Base-by-base conservation (phyloP, 2,329 filamentous ascomycete species). In the Leptodontidium sp. region DNA sequence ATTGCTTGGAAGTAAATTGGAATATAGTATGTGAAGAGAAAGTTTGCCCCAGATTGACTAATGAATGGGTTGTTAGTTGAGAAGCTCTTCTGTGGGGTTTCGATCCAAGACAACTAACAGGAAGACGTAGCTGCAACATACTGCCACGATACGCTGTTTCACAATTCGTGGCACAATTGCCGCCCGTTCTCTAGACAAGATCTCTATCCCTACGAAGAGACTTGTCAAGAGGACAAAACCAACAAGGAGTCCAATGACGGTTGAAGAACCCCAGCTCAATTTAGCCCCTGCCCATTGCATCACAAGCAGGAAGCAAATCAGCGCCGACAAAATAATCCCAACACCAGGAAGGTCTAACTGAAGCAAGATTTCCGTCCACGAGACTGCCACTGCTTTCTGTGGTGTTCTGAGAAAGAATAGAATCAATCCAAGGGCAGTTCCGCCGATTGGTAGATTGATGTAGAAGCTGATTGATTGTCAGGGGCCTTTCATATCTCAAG, bases 321-420 rank as follows among this genome's bases (percentile, higher is more conserved):
- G 75, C 73, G 78, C 74, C 72, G 78, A 77, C 80, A 86, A 82
- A 47, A 86, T 77, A 35, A 85, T 72, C 17, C 79, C 72, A 6
- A 80, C 79, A 2, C 84, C 85, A 3, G 81, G 64, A 6, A 81
- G 78, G 68, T 87, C 85, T 78, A 86, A 82, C 71, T 86, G 82
- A 0, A 81, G 75, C 21, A 85, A 64, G 76, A 84, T 84, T 71
- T 85, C 82, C 6, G 74, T 71, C 7, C 82, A 71, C 1, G 80
- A 73, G 1, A 80, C 77, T 65, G 78, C 32, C 50, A 15, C 35
- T 26, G 14, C 38, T 14, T 55, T 38, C 21, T 38, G 62, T 55
- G 9, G 70, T 68, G 1, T 17, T 59, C 17, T 65, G 45, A 53
- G 47, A 4, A 38, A 64, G 69, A 82, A 80, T 66, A 80, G 78